Conservation (phyloP, 768 basidiomycete genomes). For the Mycena maculata region DNA sequence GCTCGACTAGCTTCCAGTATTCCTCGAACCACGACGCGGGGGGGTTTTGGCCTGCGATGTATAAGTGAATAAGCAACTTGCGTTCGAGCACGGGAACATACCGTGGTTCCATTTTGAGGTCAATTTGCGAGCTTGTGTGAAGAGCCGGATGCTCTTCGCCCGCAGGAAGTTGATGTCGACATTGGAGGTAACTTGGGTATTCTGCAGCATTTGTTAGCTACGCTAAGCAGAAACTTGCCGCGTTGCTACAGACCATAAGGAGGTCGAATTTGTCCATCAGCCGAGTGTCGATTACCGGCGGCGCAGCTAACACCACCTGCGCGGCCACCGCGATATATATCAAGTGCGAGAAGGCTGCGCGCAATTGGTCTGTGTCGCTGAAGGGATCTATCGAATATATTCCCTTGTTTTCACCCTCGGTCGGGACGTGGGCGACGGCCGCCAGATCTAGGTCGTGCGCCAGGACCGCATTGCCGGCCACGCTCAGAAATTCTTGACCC, state of each 20-base stretch:
- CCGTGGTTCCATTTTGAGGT: slow-evolving; percentile 23
- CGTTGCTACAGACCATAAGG: slow-evolving; percentile 20
- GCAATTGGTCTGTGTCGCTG: slow-evolving; percentile 25
- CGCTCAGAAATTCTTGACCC: slow-evolving; percentile 23
- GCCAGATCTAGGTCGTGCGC: slow-evolving; percentile 30
- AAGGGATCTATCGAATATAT: slow-evolving; percentile 26
- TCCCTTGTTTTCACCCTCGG: background rate
- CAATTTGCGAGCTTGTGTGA: slow-evolving; percentile 18
- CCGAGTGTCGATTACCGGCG: slow-evolving; percentile 19
- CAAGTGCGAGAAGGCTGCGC: slow-evolving; percentile 24
- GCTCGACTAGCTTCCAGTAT: slow-evolving; percentile 33
- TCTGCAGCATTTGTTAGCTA: background rate
- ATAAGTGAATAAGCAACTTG: too few relatives aligned
- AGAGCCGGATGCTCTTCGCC: slow-evolving; percentile 28
- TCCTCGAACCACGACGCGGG: slow-evolving; percentile 27
- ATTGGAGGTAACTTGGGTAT: slow-evolving; percentile 12
- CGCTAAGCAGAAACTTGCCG: too few relatives aligned
- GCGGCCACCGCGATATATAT: slow-evolving; percentile 18
- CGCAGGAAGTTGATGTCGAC: slow-evolving; percentile 26
- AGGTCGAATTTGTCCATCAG: slow-evolving; percentile 24
- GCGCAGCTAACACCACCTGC: slow-evolving; percentile 18
- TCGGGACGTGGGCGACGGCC: slow-evolving; percentile 8
- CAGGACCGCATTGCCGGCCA: slow-evolving; percentile 17
- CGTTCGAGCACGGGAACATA: background rate
- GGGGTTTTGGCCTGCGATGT: slow-evolving; percentile 2